Evolutionary conservation across 1,284 basidiomycete species (phyloP), one percentile per base, ranked within the genome.

Genomic region (Sporisorium scitamineum): DNA sequence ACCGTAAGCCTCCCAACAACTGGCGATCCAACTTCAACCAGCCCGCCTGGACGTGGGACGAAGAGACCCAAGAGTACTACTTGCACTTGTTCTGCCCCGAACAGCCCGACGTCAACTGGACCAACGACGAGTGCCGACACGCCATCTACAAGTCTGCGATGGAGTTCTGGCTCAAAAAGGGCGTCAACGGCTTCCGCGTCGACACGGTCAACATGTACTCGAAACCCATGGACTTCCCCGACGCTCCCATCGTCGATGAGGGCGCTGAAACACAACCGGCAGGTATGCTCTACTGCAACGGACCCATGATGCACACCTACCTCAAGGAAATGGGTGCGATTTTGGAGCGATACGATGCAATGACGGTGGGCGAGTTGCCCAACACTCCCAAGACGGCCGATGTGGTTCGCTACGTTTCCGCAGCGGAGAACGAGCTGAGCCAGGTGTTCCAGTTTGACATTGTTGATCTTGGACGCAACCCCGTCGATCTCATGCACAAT

Each of bases 51-150:
- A 89, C 90, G 26, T 92, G 89, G 80, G 90, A 92, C 83, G 89
- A 90, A 69, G 81, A 82, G 26, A 91, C 91, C 0, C 87, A 90
- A 67, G 91, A 92, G 85, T 93, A 90, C 79, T 93, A 92, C 83
- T 88, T 93, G 52, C 92, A 93, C 85, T 81, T 92, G 9, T 93
- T 90, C 84, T 88, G 90, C 72, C 81, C 87, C 13, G 89, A 91
- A 72, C 92, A 93, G 86, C 92, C 92, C 0, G 92, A 93, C 84
- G 86, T 93, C 34, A 93, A 94, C 85, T 93, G 92, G 92, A 90
- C 91, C 47, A 90, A 92, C 80, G 88, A 88, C 0, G 73, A 66
- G n/a, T 64, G 62, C 88, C 88, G 39, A 89, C 92, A 13, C 86
- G 90, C 27, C 47, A 66, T 93, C 26, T 89, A 88, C 86, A 67